phyloP scores from a whole-genome alignment of 768 basidiomycete species.

The Trametes coccinea region DNA sequence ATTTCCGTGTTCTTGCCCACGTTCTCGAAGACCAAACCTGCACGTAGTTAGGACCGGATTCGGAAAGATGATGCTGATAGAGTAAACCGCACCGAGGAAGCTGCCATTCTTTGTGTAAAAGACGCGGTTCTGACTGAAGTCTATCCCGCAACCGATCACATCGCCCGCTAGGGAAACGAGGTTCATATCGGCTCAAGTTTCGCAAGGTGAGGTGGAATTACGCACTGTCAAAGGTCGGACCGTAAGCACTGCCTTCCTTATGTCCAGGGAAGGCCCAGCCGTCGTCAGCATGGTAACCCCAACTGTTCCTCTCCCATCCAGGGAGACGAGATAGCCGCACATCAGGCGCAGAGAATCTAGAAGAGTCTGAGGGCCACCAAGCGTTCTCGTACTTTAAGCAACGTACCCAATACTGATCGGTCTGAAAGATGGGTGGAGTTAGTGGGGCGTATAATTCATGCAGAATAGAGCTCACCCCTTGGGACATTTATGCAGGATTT shows the following conservation, averaged over 20 bases:
- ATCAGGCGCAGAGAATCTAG: conserved; percentile 65
- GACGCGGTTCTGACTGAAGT: conserved; percentile 75
- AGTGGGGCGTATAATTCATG: neutral
- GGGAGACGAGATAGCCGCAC: conserved; percentile 76
- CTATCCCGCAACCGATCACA: conserved; percentile 88
- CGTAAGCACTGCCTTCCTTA: conserved; percentile 70
- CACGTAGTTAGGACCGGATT: neutral
- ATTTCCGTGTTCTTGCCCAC: conserved; percentile 57
- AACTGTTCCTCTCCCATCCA: conserved; percentile 83
- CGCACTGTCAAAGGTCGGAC: conserved; percentile 80
- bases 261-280: conserved; percentile 77
- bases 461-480: conserved; percentile 60
- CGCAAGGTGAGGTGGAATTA: conserved; percentile 6
- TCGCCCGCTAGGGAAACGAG: conserved; percentile 64
- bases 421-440: conserved; percentile 37
- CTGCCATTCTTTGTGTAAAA: conserved; percentile 92
- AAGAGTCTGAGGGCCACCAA: conserved; percentile 2
- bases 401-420: conserved; percentile 79
- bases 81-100: conserved; percentile 52
- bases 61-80: neutral
- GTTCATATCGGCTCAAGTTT: neutral
- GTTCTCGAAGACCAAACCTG: conserved; percentile 72
- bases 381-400: conserved; percentile 24
- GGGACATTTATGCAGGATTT: conserved; percentile 75
- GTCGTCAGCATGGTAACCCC: conserved; percentile 94